Base-by-base conservation (phyloP, 139 green algal species). In the Chlamydomonas sp. region DNA sequence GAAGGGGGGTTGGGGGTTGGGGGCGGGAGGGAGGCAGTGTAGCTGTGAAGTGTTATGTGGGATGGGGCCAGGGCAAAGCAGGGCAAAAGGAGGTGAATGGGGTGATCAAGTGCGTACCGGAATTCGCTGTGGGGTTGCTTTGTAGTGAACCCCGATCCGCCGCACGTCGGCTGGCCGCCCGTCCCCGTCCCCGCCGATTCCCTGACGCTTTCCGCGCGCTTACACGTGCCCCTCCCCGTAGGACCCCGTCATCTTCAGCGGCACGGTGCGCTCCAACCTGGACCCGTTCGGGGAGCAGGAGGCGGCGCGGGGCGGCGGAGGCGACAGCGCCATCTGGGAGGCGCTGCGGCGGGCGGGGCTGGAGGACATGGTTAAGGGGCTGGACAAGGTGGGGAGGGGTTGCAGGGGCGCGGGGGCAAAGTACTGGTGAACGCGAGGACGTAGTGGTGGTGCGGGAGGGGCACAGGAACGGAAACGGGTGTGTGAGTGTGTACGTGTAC, bases 161-260 rank as follows among this genome's bases (percentile, higher is more conserved):
- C 16, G 68, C 16, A 74, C 68, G 68, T 74, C 68, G 16, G 68
- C 68, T 74, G 68, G 15, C 68, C 16, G 68, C 15, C 15, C 16
- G 68, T 74, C 16, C 68, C 16, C 15, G 0, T 74, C 68, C 68
- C 15, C 68, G 16, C 68, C 15, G 15, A 74, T 79, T 15, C 68
- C 68, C 68, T 74, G 68, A n/a, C 68, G 15, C 14, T 74, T 15
- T 74, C 15, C 73, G 18, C 49, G 14, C 61, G 14, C 67, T 15
- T 15, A 73, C 67, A 61, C 59, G 10, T 66, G 60, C 31, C 85
- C 90, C 57, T 63, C 71, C 68, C 20, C 20, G 78, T 93, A 99
- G 94, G 97, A 99, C 74, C 97, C 98, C 0, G 94, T 98, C 63
- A 95, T 99, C 68, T 99, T 99, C 89, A 95, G 86, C 68, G 98